phyloP scores from a whole-genome alignment of 2,329 filamentous ascomycete species.

The Penicillium sp. region DNA sequence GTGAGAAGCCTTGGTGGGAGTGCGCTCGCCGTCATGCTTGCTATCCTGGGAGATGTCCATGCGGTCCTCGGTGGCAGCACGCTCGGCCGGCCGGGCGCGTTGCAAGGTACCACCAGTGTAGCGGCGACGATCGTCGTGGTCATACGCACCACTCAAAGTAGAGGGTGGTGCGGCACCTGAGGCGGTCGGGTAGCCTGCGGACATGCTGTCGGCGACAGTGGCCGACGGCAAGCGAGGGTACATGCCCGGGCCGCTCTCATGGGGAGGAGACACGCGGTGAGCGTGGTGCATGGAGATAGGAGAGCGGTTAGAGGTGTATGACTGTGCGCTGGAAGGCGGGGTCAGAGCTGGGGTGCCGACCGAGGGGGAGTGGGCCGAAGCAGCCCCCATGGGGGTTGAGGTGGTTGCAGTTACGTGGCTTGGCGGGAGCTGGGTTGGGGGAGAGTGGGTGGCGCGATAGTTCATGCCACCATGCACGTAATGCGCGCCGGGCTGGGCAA shows the following conservation, averaged over 20 bases:
- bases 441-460: conserved; percentile 59
- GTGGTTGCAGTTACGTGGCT: conserved; percentile 41
- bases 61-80: conserved; percentile 29
- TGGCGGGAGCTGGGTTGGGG: conserved; percentile 45
- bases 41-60: conserved; percentile 39
- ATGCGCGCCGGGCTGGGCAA: conserved; percentile 71
- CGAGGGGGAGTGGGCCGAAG: conserved; percentile 46
- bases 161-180: conserved; percentile 59
- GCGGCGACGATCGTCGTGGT: conserved; percentile 59
- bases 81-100: conserved; percentile 47
- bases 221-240: conserved; percentile 63
- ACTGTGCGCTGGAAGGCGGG: conserved; percentile 61
- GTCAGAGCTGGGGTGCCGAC: conserved; percentile 61
- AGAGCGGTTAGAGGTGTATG: conserved; percentile 62
- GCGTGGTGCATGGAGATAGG: conserved; percentile 54
- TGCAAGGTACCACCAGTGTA: conserved; percentile 62
- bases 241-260: conserved; percentile 52
- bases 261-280: conserved; percentile 52
- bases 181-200: conserved; percentile 50
- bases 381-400: conserved; percentile 41
- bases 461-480: conserved; percentile 55
- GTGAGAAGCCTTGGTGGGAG: conserved; percentile 29
- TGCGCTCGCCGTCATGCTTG: conserved; percentile 34
- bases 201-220: conserved; percentile 56
- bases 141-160: conserved; percentile 59